Conservation (phyloP, 441 rosid genomes). For the Viola pubescens region DNA sequence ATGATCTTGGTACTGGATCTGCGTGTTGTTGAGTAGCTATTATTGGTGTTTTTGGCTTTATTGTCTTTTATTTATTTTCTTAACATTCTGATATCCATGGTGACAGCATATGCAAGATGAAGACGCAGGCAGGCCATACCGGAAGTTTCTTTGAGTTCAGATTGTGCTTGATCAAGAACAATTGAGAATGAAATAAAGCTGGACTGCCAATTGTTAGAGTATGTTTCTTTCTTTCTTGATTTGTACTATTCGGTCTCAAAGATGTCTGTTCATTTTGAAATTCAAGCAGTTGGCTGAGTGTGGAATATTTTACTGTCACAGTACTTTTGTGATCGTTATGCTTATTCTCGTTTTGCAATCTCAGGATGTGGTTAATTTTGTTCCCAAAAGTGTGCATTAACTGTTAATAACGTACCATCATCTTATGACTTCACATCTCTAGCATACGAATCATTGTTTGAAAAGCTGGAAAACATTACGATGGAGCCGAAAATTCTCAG, state of each 20-base stretch:
- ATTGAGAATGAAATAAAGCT: slow-evolving; percentile 8
- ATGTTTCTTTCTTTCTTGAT: slow-evolving; percentile 1
- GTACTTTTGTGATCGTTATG: too few species aligned
- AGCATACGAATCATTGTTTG: too few species aligned
- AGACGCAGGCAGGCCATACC: slow-evolving; percentile 69
- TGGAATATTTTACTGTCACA: background rate
- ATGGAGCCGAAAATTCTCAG: too few species aligned
- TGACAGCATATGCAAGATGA: slow-evolving; percentile 79
- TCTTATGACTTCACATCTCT: too few species aligned
- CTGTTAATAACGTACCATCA: too few species aligned
- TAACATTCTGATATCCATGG: slow-evolving; percentile 2
- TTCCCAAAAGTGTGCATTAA: too few species aligned
- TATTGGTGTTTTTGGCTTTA: background rate
- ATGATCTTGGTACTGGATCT: background rate
- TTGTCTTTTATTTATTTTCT: background rate
- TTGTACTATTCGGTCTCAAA: background rate
- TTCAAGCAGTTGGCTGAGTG: slow-evolving; percentile 4
- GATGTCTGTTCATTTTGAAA: background rate
- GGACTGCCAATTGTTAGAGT: background rate
- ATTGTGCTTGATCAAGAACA: slow-evolving; percentile 9
- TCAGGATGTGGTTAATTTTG: too few species aligned
- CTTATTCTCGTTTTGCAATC: too few species aligned
- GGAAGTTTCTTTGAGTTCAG: slow-evolving; percentile 52
- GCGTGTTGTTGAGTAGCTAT: background rate
- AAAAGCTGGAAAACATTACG: too few species aligned